A percentile compares a stretch with the other conserved stretches of the same genome.
Evolutionary conservation across 257 asterid genomes (phyloP).

Genomic region (Agastache rugosa): DNA sequence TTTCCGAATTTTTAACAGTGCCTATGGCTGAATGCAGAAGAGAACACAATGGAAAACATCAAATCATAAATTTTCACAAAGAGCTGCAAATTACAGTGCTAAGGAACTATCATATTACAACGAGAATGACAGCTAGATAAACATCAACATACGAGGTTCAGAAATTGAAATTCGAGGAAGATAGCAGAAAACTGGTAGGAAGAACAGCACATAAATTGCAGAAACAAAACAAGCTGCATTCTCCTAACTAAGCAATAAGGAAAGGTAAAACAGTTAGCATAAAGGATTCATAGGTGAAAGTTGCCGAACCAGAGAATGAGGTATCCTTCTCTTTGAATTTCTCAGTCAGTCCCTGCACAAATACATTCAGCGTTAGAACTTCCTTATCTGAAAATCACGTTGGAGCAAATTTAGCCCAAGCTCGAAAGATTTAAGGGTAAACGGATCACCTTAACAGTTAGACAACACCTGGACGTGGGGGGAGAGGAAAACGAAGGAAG

Average conservation of each 20-base stretch:
- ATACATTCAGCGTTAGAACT: constrained; percentile 14
- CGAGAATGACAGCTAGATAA: constrained; percentile 13
- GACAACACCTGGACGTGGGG: constrained; percentile 80
- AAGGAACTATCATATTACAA: constrained; percentile 23
- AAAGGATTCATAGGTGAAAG: constrained; percentile 82
- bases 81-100: constrained; percentile 23
- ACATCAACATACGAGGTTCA: neutral
- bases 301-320: constrained; percentile 72
- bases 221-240: neutral
- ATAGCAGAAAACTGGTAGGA: neutral
- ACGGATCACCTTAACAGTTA: constrained; percentile 86
- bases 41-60: neutral
- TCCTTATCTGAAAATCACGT: neutral
- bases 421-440: neutral
- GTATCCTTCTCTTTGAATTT: constrained; percentile 96
- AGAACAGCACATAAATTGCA: constrained; percentile 3
- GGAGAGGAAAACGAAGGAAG: constrained; percentile 16
- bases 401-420: neutral
- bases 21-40: neutral
- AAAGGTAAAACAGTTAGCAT: constrained; percentile 89
- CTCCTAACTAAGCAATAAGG: constrained; percentile 62
- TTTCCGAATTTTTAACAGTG: neutral
- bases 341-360: constrained; percentile 86
- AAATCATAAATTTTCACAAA: constrained; percentile 3
- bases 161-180: neutral